Evolutionary conservation across 805 yeast genomes (phyloP).

Genomic region (Lipomyces spencermartinsiae): DNA sequence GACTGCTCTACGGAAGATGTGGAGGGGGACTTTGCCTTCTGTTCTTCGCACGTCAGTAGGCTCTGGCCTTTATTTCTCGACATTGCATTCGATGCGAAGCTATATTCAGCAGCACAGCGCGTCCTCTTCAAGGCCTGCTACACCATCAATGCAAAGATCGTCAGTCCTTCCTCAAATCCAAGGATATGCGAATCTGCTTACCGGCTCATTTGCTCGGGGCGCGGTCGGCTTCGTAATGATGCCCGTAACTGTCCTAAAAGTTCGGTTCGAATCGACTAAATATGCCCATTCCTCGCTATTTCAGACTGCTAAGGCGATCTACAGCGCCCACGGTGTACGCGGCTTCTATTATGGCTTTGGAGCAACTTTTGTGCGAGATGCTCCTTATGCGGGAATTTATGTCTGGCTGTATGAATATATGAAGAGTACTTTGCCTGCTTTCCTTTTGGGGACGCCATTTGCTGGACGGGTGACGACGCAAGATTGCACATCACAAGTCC

Average conservation of each 20-base stretch:
- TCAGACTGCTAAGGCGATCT: conserved; percentile 66
- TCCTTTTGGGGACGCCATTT: conserved; percentile 43
- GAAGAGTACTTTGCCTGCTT: conserved; percentile 60
- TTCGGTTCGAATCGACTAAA: conserved; percentile 81
- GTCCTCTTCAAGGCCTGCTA: neutral
- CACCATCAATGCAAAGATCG: conserved; percentile 36
- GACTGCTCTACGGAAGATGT: conserved; percentile 51
- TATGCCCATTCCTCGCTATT: conserved; percentile 70
- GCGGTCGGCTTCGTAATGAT: conserved; percentile 84
- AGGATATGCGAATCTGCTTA: conserved; percentile 67
- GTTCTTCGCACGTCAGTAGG: conserved; percentile 90
- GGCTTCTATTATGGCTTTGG: conserved; percentile 89
- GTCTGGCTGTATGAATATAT: conserved; percentile 82
- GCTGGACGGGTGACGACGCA: neutral
- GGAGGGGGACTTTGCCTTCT: conserved; percentile 96
- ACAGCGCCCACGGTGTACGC: conserved; percentile 55
- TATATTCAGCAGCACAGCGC: neutral
- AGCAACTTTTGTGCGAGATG: conserved; percentile 87
- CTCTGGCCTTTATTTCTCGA: conserved; percentile 81
- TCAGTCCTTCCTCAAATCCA: conserved; percentile 74
- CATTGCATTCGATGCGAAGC: conserved; percentile 65
- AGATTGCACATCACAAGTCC: neutral
- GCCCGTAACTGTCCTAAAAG: conserved; percentile 93
- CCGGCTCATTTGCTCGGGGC: conserved; percentile 83
- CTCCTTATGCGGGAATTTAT: conserved; percentile 95